Percentiles rank a stretch among this genome's conserved stretches.
These are phyloP conservation scores for Apiotrichum domesticum DNA, from an alignment of 1,284 basidiomycete species.

Conservation along the genomic window DNA sequence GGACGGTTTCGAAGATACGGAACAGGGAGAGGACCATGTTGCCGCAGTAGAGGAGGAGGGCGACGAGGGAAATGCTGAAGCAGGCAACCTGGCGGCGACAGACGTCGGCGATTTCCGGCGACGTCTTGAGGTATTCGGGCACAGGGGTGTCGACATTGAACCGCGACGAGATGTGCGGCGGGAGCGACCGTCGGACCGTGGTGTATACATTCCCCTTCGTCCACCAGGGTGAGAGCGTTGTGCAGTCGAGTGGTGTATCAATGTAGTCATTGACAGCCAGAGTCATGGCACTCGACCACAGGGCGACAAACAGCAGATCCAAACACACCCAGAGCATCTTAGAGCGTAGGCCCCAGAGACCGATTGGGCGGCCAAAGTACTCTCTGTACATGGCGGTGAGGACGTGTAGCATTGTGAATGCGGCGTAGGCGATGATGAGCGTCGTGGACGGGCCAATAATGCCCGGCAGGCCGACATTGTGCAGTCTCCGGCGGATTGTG, in stretches of 20 bases:
- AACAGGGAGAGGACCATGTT: slow-evolving; percentile 50
- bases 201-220: slow-evolving; percentile 7
- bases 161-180: background rate
- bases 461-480: slow-evolving; percentile 35
- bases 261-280: slow-evolving; percentile 54
- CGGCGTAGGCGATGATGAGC: slow-evolving; percentile 50
- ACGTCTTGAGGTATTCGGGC: background rate
- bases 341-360: slow-evolving; percentile 51
- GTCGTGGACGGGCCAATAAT: slow-evolving; percentile 53
- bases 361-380: slow-evolving; percentile 54
- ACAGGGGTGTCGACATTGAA: background rate
- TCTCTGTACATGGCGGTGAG: slow-evolving; percentile 49
- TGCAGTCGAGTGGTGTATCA: slow-evolving; percentile 52
- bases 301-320: slow-evolving; percentile 51
- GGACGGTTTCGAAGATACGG: slow-evolving; percentile 50
- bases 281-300: slow-evolving; percentile 45
- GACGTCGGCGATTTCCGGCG: background rate
- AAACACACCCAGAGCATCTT: slow-evolving; percentile 49
- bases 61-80: slow-evolving; percentile 40
- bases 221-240: slow-evolving; percentile 40
- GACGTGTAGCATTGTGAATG: slow-evolving; percentile 51
- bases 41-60: slow-evolving; percentile 42
- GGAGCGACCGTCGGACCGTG: background rate
- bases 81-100: slow-evolving; percentile 46
- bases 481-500: slow-evolving; percentile 44